Base-by-base conservation (phyloP, 306 rosid genomes). In the barrel medic (Medicago truncatula) region DNA sequence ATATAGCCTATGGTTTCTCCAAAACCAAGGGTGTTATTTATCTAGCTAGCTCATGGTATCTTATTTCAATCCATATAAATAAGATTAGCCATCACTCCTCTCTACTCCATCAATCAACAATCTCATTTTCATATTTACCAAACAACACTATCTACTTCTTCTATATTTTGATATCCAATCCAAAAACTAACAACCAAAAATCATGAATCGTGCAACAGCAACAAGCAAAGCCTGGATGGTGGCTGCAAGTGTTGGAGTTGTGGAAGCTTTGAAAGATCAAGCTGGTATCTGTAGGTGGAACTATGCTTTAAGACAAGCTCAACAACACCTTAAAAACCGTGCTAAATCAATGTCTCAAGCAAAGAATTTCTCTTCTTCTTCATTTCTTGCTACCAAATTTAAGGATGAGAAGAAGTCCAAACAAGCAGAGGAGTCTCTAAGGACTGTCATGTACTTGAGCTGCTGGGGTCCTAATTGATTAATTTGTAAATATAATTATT, bases 381-480 rank as follows among this genome's bases (percentile, higher is more conserved):
- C 83, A 61, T 53, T 69, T 57, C 25, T 76, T 75, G 71, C 82
- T 2, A 17, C 25, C 18, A 76, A 71, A 44, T 4, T 85, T 3
- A 85, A 86, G 61, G 91, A 75, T 15, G 88, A 77, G 10, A 68
- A 79, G 17, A 76, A 80, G 44, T 50, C 82, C 43, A 92, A 76
- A 34, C 81, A 85, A 5, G 84, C 91, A 8, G 93, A 92, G 40
- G 97, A 92, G 53, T 89, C 96, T 6, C 58, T 88, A 2, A 88
- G 90, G 56, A 85, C 76, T 1, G 92, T 91, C 78, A 87, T 92
- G 92, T 92, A 89, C 80, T 65, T 89, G 57, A 89, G 92, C 60
- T 89, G 93, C 20, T 85, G 88, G 86, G 80, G 75, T 66, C 86
- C 84, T 36, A 82, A 81, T 20, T 85, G 8, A 63, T 63, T 13